Base-by-base conservation (phyloP, 1,284 basidiomycete species). In the Cryptococcus jaspeensis region DNA sequence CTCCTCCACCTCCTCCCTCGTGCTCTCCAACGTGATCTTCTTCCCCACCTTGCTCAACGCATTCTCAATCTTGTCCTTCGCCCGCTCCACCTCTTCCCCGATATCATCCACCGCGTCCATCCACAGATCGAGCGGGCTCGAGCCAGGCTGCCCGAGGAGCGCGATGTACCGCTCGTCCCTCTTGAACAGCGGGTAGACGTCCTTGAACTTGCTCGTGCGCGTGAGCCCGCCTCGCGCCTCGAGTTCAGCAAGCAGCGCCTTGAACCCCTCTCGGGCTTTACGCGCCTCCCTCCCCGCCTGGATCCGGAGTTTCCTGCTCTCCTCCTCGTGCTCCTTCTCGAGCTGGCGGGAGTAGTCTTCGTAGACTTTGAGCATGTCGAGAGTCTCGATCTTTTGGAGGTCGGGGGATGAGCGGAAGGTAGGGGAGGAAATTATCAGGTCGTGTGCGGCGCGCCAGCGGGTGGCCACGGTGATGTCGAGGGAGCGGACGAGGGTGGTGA, bases 81-180 rank as follows among this genome's bases (percentile, higher is more conserved):
- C 88, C 23, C 82, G 82, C 61, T 95, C 92, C 12, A 96, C 83
- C 63, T 87, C 84, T 67, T 92, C 87, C 66, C 92, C 91, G 3
- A 97, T 82, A 40, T 82, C 83, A 76, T 99, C 95, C 41, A 97
- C 87, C 5, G 84, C 74, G 73, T 99, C 95, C 90, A 92, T 97
- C 79, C 97, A 99, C 11, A 99, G 83, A 64, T 99, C 95, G 41
- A 99, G 82, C 1, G 95, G 92, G 61, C 89, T 92, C 2, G 91
- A 95, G 15, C 96, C 96, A 4, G 91, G 88, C 69, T 89, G 89
- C 1, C 93, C 94, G 6, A 97, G 84, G 72, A 97, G 84, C 58
- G 84, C 82, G 35, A 86, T 80, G 77, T 97, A 96, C n/a, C 92
- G 85, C 44, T 83, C 80, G 67, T 97, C 91, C 35, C 86, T 80